Base-by-base conservation (phyloP, 164 flowering plant genomes). In the Cinnamomum micranthum region DNA sequence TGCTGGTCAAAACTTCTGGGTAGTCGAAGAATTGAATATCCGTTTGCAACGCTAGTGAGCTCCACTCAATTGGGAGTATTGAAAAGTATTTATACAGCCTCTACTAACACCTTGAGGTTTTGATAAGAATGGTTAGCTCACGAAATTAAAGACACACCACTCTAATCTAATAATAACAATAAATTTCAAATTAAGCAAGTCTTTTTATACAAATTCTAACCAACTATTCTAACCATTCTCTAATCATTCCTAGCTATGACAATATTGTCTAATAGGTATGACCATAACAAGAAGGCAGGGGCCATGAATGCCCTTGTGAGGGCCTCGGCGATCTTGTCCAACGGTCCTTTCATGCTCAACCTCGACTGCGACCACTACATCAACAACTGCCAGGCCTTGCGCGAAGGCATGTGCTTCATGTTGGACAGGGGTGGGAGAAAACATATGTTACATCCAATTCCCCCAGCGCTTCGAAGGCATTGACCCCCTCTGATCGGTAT, bases 371-470 rank as follows among this genome's bases (percentile, higher is more conserved):
- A 91, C 75, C 97, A 91, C 77, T 91, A 91, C 72, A 83, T 91
- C 65, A 84, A 83, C 82, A 88, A 90, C 75, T 89, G 86, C 70
- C 78, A 81, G 71, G 97, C 97, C 17, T 65, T 91, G 5, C 75
- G 90, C 1, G 97, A 90, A 80, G 97, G 97, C 12, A 88, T 91
- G 92, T 91, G 97, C 77, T 92, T 90, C 72, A 92, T 92, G 97
- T 86, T 92, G 92, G 94, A 90, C 67, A 69, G 88, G 51, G 94
- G 94, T 0, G 97, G 97, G 5, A n/a, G 93, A 92, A 68, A 68
- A 76, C 74, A 87, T 92, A 13, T 90, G 94, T 76, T 92, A 89
- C 81, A 88, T 90, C 75, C 94, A 91, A 76, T 91, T 91, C 76
- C 97, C 97, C 0, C 97, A 90, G 77, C 78, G 97, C 71, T 92